phyloP scores from a whole-genome alignment of 192 early-diverging fungal genomes.

The Umbelopsis isabellina region DNA sequence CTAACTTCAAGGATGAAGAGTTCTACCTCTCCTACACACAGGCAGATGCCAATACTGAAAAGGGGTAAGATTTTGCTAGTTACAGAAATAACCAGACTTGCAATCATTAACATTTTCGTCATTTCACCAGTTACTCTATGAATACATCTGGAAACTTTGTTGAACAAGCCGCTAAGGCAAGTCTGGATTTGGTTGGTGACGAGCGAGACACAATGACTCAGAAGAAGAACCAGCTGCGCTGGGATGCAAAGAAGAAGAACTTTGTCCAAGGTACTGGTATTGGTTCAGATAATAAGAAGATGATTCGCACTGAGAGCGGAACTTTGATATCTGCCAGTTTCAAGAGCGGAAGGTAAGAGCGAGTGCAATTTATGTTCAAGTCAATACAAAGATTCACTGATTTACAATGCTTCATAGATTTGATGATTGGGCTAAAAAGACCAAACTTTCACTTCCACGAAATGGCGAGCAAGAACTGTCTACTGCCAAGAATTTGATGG shows the following conservation, averaged over 20 bases:
- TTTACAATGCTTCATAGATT: slow-evolving; percentile 54
- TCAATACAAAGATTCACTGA: slow-evolving; percentile 12
- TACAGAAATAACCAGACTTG: background rate
- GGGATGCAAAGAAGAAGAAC: slow-evolving; percentile 94
- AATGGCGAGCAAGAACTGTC: slow-evolving; percentile 85
- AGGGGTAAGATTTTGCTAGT: slow-evolving; percentile 59
- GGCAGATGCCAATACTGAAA: slow-evolving; percentile 85
- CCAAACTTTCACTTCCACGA: slow-evolving; percentile 76
- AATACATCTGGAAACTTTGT: slow-evolving; percentile 72
- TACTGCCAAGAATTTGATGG: slow-evolving; percentile 46
- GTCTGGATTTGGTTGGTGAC: slow-evolving; percentile 80
- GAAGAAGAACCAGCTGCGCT: slow-evolving; percentile 70
- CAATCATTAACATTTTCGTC: background rate
- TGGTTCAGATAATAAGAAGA: slow-evolving; percentile 95
- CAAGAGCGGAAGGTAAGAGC: slow-evolving; percentile 72
- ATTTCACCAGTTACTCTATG: slow-evolving; percentile 55
- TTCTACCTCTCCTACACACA: slow-evolving; percentile 90
- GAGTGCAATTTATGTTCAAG: background rate
- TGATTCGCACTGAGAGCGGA: slow-evolving; percentile 91
- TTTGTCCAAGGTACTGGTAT: slow-evolving; percentile 84
- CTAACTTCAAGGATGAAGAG: slow-evolving; percentile 61
- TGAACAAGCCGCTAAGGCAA: slow-evolving; percentile 78
- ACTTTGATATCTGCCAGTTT: slow-evolving; percentile 87
- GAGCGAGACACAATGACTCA: slow-evolving; percentile 68
- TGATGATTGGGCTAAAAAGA: slow-evolving; percentile 91